A percentile compares a stretch with the other conserved stretches of the same genome.
phyloP scores from a whole-genome alignment of 1,284 basidiomycete genomes.

The Papiliotrema terrestris region DNA sequence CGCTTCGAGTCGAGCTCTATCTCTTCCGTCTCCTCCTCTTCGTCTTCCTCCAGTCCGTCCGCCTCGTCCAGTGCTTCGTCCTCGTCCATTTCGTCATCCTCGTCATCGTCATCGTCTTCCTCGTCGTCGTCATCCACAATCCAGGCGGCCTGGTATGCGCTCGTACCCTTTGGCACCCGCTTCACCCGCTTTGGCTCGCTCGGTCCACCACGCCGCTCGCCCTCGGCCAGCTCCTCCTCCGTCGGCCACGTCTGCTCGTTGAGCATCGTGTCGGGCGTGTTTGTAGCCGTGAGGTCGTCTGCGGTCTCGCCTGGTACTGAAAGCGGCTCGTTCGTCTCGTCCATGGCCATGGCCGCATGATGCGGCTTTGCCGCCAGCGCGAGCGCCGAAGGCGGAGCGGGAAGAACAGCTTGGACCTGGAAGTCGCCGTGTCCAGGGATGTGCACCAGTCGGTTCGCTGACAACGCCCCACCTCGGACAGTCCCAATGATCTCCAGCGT shows the following conservation, averaged over 20 bases:
- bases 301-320: constrained; percentile 60
- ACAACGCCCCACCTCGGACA: constrained; percentile 73
- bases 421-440: constrained; percentile 87
- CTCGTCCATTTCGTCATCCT: constrained; percentile 47
- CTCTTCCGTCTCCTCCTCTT: constrained; percentile 64
- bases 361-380: constrained; percentile 29
- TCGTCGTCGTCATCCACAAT: constrained; percentile 70
- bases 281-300: constrained; percentile 84
- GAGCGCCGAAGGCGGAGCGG: constrained; percentile 28
- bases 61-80: constrained; percentile 27
- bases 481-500: constrained; percentile 74
- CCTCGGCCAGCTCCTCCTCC: constrained; percentile 82
- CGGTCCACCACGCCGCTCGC: constrained; percentile 29
- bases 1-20: constrained; percentile 52
- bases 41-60: constrained; percentile 41
- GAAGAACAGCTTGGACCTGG: constrained; percentile 61
- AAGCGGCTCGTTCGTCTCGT: constrained; percentile 21
- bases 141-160: constrained; percentile 91
- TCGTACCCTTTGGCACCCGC: constrained; percentile 81
- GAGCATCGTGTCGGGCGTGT: constrained; percentile 79
- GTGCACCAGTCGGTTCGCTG: constrained; percentile 82
- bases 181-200: constrained; percentile 57
- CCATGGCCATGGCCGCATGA: constrained; percentile 30
- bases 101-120: constrained; percentile 56
- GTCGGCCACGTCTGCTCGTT: constrained; percentile 99